phyloP scores from a whole-genome alignment of 1,284 basidiomycete species.

The Puccinia triticina region DNA sequence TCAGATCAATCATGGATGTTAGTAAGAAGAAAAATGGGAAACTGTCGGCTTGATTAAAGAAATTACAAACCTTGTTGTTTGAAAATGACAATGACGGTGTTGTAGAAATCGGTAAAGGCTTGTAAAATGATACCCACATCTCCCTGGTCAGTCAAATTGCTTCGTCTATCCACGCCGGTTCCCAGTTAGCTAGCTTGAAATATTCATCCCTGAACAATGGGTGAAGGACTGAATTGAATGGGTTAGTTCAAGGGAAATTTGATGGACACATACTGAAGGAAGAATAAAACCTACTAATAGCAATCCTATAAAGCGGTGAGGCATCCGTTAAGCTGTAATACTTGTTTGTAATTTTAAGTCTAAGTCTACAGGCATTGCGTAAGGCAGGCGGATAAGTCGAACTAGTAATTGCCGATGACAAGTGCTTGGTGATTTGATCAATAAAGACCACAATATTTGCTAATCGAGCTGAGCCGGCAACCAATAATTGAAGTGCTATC shows the following conservation, averaged over 20 bases:
- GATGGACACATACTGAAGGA: not conserved
- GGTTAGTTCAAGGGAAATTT: not conserved
- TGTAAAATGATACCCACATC: no score
- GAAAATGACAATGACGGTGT: not conserved
- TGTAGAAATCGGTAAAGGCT: not conserved
- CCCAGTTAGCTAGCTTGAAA: slow-evolving; percentile 17
- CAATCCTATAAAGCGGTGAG: slow-evolving; percentile 11
- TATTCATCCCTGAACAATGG: no score
- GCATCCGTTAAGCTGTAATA: slow-evolving; percentile 5
- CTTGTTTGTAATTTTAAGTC: slow-evolving; percentile 8
- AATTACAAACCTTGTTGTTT: not conserved
- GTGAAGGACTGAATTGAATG: not conserved
- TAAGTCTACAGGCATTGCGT: not conserved
- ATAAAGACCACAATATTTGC: no score
- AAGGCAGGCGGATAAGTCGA: no score
- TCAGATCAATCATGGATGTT: no score
- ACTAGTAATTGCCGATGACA: no score
- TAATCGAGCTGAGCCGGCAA: not conserved
- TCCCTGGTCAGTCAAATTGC: not conserved
- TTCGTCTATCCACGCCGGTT: not conserved
- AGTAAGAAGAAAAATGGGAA: no score
- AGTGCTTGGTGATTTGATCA: no score
- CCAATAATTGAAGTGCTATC: not conserved
- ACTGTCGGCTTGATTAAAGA: not conserved
- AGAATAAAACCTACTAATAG: slow-evolving; percentile 2